Percentiles rank a stretch among this genome's conserved stretches.
Conservation (phyloP, 2,329 filamentous ascomycete species). For the Colletotrichum filicis region DNA sequence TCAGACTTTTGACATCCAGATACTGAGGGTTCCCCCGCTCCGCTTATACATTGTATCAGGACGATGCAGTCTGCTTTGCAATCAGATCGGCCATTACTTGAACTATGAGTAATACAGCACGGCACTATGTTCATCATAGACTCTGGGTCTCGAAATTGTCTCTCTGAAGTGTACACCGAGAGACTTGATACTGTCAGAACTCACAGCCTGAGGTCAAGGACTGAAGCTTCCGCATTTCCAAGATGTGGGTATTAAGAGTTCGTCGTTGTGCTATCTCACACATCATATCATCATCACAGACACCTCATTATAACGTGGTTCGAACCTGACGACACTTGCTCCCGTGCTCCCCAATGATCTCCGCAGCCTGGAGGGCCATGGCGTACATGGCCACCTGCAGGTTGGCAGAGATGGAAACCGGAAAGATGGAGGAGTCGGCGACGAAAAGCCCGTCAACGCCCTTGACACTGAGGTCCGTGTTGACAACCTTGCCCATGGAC, state of each 20-base stretch:
- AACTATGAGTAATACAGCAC: neutral
- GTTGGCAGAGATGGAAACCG: constrained; percentile 49
- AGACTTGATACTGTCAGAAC: neutral
- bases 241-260: neutral
- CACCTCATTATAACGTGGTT: neutral
- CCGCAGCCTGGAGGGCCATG: constrained; percentile 68
- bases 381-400: constrained; percentile 64
- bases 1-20: too few relatives aligned
- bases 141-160: neutral
- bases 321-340: neutral
- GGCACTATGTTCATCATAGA: neutral
- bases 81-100: neutral
- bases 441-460: constrained; percentile 48
- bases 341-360: constrained; percentile 54
- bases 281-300: neutral
- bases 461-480: constrained; percentile 49
- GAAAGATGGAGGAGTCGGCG: constrained; percentile 45
- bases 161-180: too few relatives aligned
- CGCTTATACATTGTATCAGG: neutral
- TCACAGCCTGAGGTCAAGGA: neutral
- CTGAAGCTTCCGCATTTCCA: neutral
- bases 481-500: constrained; percentile 45
- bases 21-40: too few relatives aligned
- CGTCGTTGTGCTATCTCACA: neutral
- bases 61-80: neutral